A percentile compares a stretch with the other conserved stretches of the same genome.
Conservation (phyloP, 2,329 filamentous ascomycete genomes). For the Aspergillus niger region DNA sequence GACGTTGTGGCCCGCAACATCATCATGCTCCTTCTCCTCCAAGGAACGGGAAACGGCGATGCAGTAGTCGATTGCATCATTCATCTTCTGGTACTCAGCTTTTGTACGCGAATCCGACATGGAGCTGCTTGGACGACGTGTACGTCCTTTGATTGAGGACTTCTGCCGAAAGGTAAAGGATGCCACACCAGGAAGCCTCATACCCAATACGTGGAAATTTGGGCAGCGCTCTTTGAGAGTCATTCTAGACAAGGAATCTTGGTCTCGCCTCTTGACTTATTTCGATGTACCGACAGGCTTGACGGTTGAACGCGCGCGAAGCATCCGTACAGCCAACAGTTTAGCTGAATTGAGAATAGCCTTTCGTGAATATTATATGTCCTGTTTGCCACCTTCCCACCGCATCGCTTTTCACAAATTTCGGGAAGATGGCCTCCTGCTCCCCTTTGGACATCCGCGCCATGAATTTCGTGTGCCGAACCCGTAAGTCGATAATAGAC, state of each 20-base stretch:
- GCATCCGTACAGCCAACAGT: conserved; percentile 31
- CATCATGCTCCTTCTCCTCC: conserved; percentile 43
- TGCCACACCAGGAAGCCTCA: conserved; percentile 14
- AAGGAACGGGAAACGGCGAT: conserved; percentile 19
- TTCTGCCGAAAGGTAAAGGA: conserved; percentile 19
- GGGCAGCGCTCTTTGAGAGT: conserved; percentile 28
- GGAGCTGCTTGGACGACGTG: conserved; percentile 20
- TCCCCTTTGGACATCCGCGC: conserved; percentile 42
- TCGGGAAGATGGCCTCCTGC: conserved; percentile 42
- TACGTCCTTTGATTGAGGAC: conserved; percentile 37
- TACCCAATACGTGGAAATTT: conserved; percentile 37
- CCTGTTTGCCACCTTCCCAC: conserved; percentile 22
- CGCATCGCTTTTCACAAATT: conserved; percentile 36
- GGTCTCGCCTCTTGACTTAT: conserved; percentile 31
- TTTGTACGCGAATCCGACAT: conserved; percentile 30
- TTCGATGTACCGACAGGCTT: conserved; percentile 31
- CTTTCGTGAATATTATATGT: conserved; percentile 35
- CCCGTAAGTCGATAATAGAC: conserved; percentile 37
- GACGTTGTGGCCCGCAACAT: conserved; percentile 44
- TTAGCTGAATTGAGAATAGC: conserved; percentile 34
- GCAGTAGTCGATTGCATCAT: conserved; percentile 38
- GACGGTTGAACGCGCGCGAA: conserved; percentile 22
- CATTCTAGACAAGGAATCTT: conserved; percentile 34
- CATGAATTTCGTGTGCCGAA: conserved; percentile 42
- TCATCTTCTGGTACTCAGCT: conserved; percentile 52